Evolutionary conservation across 176 grass and related monocot species (phyloP).

Genomic region (Carex parvula): DNA sequence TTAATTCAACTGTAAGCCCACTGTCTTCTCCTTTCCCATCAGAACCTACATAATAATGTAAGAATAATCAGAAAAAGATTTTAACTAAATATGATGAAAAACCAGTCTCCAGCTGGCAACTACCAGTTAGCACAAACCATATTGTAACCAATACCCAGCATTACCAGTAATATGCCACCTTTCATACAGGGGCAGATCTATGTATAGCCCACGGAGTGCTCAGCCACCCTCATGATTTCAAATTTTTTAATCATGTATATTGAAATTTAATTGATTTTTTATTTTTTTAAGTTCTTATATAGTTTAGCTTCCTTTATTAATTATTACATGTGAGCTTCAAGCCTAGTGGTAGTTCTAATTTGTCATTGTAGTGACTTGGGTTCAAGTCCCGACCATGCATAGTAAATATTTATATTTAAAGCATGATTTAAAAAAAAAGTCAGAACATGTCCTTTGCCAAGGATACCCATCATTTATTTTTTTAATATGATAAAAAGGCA

Average conservation of each 20-base stretch:
- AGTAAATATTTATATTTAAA: not conserved
- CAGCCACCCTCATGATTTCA: no score
- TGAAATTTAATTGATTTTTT: no score
- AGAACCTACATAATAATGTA: slow-evolving; percentile 10
- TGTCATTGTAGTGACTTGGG: no score
- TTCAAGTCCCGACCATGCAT: no score
- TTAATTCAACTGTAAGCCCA: slow-evolving; percentile 25
- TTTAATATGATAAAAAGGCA: no score
- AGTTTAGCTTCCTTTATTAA: no score
- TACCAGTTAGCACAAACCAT: not conserved
- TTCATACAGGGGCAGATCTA: not conserved
- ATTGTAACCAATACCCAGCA: not conserved
- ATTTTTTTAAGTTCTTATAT: no score
- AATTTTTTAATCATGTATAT: no score
- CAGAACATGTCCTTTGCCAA: not conserved
- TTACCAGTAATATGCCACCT: not conserved
- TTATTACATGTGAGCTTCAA: no score
- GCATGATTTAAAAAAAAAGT: not conserved
- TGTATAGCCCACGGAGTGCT: no score
- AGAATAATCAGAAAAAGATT: not conserved
- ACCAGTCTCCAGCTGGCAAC: not conserved
- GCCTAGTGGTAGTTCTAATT: no score
- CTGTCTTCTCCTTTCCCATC: slow-evolving; percentile 13
- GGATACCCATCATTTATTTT: not conserved
- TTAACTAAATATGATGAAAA: not conserved